Conservation (phyloP, 148 eudicot genomes). For the Cornus florida region DNA sequence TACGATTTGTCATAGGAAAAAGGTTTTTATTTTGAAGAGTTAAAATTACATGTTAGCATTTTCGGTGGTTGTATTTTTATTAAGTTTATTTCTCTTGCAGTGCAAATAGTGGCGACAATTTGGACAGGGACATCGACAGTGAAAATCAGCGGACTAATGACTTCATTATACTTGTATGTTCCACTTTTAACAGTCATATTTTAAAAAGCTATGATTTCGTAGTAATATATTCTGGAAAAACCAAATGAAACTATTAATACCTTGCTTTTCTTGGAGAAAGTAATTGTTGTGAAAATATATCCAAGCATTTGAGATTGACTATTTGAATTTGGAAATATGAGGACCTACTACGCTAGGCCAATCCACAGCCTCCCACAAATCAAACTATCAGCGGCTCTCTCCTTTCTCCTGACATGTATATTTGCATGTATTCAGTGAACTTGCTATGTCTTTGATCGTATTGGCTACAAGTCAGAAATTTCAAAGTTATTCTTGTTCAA, state of each 20-base stretch:
- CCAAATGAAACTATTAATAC: background rate
- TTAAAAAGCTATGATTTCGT: background rate
- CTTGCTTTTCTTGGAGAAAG: background rate
- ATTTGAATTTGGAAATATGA: background rate
- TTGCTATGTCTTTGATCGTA: background rate
- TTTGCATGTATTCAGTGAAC: background rate
- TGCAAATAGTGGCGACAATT: slow-evolving; percentile 55
- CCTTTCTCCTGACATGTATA: background rate
- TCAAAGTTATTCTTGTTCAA: background rate
- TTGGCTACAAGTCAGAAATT: background rate
- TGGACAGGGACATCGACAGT: slow-evolving; percentile 57
- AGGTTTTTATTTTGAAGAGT: slow-evolving; percentile 46
- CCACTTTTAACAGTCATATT: background rate
- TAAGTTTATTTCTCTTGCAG: slow-evolving; percentile 39
- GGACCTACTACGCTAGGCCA: background rate
- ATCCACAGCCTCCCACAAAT: background rate
- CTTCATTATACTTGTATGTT: slow-evolving; percentile 65
- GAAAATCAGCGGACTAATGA: slow-evolving; percentile 53
- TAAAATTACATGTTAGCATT: background rate
- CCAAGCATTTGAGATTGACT: background rate
- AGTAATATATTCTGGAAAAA: background rate
- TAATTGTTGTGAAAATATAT: background rate
- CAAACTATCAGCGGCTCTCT: background rate
- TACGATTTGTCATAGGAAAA: slow-evolving; percentile 88
- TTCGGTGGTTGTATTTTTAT: slow-evolving; percentile 11